phyloP scores from a whole-genome alignment of 768 basidiomycete genomes.

The Mycena maculata region DNA sequence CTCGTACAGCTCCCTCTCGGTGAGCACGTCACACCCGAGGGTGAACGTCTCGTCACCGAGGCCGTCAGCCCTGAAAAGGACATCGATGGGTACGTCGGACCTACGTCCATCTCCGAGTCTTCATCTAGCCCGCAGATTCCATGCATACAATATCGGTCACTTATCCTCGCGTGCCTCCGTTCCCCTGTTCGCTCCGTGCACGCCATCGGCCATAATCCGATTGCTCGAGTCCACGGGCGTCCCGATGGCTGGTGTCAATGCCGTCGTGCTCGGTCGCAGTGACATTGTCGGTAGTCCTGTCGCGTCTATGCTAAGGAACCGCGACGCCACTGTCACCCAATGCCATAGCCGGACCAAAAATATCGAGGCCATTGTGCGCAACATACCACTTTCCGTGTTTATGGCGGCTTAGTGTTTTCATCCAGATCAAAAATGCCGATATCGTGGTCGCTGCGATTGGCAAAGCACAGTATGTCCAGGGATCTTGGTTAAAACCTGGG shows the following conservation, averaged over 20 bases:
- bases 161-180: conserved; percentile 89
- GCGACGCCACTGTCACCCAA: conserved; percentile 96
- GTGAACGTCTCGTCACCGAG: conserved; percentile 93
- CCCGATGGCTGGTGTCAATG: conserved; percentile 78
- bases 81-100: conserved; percentile 84
- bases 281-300: conserved; percentile 99
- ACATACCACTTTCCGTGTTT: not conserved
- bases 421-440: conserved; percentile 86
- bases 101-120: conserved; percentile 1
- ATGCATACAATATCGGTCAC: conserved; percentile 98
- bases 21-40: conserved; percentile 81
- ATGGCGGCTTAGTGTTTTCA: conserved; percentile 17
- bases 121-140: conserved; percentile 72
- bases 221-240: conserved; percentile 91
- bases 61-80: conserved; percentile 95
- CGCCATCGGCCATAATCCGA: conserved; percentile 91
- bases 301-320: conserved; percentile 87
- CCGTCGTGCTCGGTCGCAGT: conserved; percentile 95
- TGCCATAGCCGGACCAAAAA: conserved; percentile 94
- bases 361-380: conserved; percentile 78
- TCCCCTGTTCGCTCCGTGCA: conserved; percentile 95
- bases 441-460: conserved; percentile 98
- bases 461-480: conserved; percentile 89
- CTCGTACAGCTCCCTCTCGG: conserved; percentile 96
- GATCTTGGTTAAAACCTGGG: conserved; percentile 95